Percentiles rank a stretch among this genome's conserved stretches.
phyloP scores from a whole-genome alignment of 345 rosid species.

The Gossypium raimondii region DNA sequence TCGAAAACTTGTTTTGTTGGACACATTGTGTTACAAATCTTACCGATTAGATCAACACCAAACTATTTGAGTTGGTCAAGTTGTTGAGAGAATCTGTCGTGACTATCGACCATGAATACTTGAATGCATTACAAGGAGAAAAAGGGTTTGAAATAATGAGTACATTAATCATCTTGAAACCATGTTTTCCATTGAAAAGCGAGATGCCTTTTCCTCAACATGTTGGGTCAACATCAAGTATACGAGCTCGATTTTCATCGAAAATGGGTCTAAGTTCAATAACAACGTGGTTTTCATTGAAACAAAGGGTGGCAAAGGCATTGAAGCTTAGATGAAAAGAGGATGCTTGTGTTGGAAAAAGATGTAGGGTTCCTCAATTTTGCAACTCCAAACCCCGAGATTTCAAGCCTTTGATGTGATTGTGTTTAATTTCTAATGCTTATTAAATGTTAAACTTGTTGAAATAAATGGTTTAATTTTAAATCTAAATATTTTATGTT shows the following conservation, averaged over 20 bases:
- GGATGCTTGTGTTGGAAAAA: constrained; percentile 1
- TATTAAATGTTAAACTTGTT: too few species aligned
- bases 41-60: not conserved
- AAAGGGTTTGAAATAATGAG: not conserved
- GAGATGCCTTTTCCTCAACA: not conserved
- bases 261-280: not conserved
- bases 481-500: too few species aligned
- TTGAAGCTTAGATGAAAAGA: constrained; percentile 3
- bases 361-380: not conserved
- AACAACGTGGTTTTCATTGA: not conserved
- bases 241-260: not conserved
- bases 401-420: not conserved
- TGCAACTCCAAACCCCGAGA: not conserved
- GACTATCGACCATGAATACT: not conserved
- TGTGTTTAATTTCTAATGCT: not conserved
- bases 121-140: not conserved
- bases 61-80: not conserved
- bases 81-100: not conserved
- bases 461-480: too few species aligned
- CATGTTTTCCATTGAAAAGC: not conserved
- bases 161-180: not conserved
- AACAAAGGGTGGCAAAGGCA: not conserved
- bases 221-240: not conserved
- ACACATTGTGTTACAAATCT: not conserved
- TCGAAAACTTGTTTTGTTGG: not conserved